Conservation (phyloP, 2,329 filamentous ascomycete species). For the Arthrobotrys sinensis region DNA sequence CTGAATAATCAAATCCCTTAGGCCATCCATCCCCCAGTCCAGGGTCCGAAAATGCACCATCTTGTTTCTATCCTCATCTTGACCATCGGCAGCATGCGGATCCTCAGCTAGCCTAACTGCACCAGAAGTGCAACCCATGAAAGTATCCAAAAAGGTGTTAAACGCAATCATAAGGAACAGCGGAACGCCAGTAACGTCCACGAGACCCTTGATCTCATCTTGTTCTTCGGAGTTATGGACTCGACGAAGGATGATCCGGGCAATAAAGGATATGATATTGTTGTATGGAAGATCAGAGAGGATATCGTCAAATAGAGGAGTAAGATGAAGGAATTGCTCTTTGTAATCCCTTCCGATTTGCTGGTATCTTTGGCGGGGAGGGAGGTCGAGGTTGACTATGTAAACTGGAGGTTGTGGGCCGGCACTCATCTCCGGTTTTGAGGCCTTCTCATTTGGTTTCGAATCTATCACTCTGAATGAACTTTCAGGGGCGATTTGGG, state of each 20-base stretch:
- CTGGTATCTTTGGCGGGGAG: slow-evolving; percentile 51
- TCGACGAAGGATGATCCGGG: slow-evolving; percentile 70
- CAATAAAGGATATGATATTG: slow-evolving; percentile 66
- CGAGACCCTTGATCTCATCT: slow-evolving; percentile 75
- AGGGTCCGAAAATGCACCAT: slow-evolving; percentile 74
- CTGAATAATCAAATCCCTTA: slow-evolving; percentile 69
- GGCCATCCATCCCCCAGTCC: slow-evolving; percentile 70
- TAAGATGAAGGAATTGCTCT: slow-evolving; percentile 20
- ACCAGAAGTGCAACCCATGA: slow-evolving; percentile 78
- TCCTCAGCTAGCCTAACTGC: slow-evolving; percentile 66
- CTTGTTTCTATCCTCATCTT: slow-evolving; percentile 60
- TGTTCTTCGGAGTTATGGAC: slow-evolving; percentile 74
- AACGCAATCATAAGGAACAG: slow-evolving; percentile 76
- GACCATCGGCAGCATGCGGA: slow-evolving; percentile 36
- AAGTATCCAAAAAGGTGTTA: slow-evolving; percentile 76
- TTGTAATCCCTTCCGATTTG: slow-evolving; percentile 51
- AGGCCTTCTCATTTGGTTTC: not conserved
- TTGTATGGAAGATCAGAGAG: slow-evolving; percentile 27
- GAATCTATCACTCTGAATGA: slow-evolving; percentile 10
- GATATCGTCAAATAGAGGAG: slow-evolving; percentile 43
- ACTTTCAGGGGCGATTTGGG: not conserved
- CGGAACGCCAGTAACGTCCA: slow-evolving; percentile 70
- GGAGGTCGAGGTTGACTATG: slow-evolving; percentile 49
- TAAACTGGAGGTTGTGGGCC: slow-evolving; percentile 29
- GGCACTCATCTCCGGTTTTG: not conserved